Base-by-base conservation (phyloP, 2,329 filamentous ascomycete species). In the Apiospora rasikravindrae region DNA sequence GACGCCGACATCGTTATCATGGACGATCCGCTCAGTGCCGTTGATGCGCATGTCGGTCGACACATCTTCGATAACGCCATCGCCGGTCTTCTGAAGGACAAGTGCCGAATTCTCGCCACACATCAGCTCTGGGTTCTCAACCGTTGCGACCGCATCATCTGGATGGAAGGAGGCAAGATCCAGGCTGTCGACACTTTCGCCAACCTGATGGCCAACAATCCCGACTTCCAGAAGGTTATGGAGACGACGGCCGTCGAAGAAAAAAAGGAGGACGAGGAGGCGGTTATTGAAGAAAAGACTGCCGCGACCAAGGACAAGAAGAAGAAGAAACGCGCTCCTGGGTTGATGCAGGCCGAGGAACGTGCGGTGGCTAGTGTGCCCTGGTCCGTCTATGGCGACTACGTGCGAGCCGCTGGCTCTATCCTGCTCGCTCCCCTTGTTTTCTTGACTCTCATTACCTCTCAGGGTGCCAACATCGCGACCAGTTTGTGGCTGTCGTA, bases 11-110 rank as follows among this genome's bases (percentile, higher is more conserved):
- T 93, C 69, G 87, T 93, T 26, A 84, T 93, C 40, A 90, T 93
- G 88, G 91, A 93, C 75, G 91, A 93, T 74, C 90, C 91, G 1
- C 83, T 93, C 1, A 91, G 89, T 67, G 91, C 91, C 2, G 91
- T 93, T 3, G 91, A 93, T 77, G 90, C 91, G 26, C 91, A 93
- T 74, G 91, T 93, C 51, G 91, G 91, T 16, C 87, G 90, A 1
- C 91, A 93, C 78, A 92, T 99, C 77, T 98, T 98, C 84, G 96
- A 98, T 81, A 92, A 97, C 73, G 96, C 96, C 53, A 98, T 99
- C 70, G 91, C 95, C 72, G 96, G 96, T 10, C 86, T 98, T 13
- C 86, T 98, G 70, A 94, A 93, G 77, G 89, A 96, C 82, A 98
- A 98, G 82, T 96, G 94, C 78, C 89, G 96, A 26, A 92, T 98